A percentile compares a stretch with the other conserved stretches of the same genome.
phyloP scores from a whole-genome alignment of 345 rosid genomes.

The Alliaria petiolata region DNA sequence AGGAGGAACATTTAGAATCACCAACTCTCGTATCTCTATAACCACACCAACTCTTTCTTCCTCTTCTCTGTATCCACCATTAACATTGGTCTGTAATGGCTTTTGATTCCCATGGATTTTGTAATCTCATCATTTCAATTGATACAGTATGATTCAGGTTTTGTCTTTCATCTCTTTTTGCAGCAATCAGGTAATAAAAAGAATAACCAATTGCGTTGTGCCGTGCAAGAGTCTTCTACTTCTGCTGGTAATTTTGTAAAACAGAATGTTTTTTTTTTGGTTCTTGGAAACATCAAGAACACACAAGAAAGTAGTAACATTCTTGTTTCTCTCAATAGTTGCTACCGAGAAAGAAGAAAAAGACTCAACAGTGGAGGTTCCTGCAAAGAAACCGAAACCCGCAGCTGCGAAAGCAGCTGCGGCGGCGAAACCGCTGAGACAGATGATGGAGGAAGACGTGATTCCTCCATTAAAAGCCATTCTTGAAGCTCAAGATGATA shows the following conservation, averaged over 20 bases:
- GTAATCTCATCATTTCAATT: neutral
- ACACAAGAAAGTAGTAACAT: neutral
- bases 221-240: constrained; percentile 72
- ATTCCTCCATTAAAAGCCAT: constrained; percentile 65
- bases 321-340: constrained; percentile 30
- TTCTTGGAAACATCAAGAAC: neutral
- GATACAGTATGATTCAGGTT: neutral
- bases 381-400: constrained; percentile 58
- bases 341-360: constrained; percentile 31
- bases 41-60: constrained; percentile 34
- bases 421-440: constrained; percentile 46
- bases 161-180: neutral
- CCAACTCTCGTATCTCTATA: constrained; percentile 48
- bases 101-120: neutral
- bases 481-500: constrained; percentile 66
- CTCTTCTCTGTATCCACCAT: constrained; percentile 29
- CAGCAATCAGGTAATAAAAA: constrained; percentile 44
- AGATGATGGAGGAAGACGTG: constrained; percentile 90
- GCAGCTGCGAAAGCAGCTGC: constrained; percentile 56
- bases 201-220: constrained; percentile 43
- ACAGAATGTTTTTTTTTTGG: neutral
- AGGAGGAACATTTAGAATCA: constrained; percentile 51
- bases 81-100: constrained; percentile 41
- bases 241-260: constrained; percentile 43
- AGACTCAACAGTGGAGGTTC: constrained; percentile 24